Conservation (phyloP, 345 rosid genomes). For the Melaleuca quinquenervia region DNA sequence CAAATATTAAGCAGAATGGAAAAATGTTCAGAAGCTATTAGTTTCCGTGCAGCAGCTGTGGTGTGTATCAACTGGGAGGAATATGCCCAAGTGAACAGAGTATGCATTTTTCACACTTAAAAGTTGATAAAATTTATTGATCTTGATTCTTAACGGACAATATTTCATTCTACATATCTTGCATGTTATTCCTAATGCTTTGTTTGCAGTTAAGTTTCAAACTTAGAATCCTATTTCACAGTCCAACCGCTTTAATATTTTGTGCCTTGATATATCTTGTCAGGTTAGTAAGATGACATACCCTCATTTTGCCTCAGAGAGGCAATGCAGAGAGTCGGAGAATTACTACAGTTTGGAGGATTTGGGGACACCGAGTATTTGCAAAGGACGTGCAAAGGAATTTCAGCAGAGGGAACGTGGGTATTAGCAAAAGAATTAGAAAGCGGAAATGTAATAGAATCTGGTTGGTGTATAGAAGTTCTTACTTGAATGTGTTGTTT, state of each 20-base stretch:
- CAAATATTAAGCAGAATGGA: conserved; percentile 48
- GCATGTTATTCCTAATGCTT: too few species aligned
- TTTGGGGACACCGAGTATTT: conserved; percentile 38
- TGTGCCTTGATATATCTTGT: not conserved
- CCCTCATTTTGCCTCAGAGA: not conserved
- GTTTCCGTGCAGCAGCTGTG: conserved; percentile 64
- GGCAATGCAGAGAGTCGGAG: not conserved
- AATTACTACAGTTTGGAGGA: conserved; percentile 23
- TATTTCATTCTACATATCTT: too few species aligned
- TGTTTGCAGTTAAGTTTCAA: too few species aligned
- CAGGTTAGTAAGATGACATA: not conserved
- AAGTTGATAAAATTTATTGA: too few species aligned
- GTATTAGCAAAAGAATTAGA: conserved; percentile 5
- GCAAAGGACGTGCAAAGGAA: conserved; percentile 58
- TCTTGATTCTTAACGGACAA: too few species aligned
- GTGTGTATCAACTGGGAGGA: conserved; percentile 91
- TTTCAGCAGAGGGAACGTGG: conserved; percentile 64
- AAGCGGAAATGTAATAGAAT: not conserved
- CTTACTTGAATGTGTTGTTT: not conserved
- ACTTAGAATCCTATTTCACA: too few species aligned
- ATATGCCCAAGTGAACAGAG: conserved; percentile 38
- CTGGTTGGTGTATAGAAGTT: too few species aligned
- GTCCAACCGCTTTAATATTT: too few species aligned
- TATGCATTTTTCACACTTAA: conserved; percentile 4
- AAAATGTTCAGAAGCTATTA: conserved; percentile 67